phyloP scores from a whole-genome alignment of 2,329 filamentous ascomycete species.

The Didymella glomerata region DNA sequence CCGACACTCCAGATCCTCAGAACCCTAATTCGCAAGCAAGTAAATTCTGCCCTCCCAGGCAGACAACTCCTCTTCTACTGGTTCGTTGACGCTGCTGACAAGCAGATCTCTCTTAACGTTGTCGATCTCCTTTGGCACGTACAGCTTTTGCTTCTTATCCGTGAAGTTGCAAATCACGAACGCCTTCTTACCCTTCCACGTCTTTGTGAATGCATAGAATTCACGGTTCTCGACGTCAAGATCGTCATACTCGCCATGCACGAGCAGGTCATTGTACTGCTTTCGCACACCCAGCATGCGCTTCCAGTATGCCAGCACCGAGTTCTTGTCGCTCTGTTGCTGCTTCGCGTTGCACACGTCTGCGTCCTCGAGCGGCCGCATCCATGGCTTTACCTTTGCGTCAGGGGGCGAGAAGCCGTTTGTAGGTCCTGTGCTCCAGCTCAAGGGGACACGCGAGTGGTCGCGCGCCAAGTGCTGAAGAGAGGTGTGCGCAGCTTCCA shows the following conservation, averaged over 20 bases:
- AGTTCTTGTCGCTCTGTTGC: constrained; percentile 56
- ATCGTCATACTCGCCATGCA: constrained; percentile 67
- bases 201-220: constrained; percentile 63
- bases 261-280: constrained; percentile 65
- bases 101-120: constrained; percentile 43
- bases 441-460: constrained; percentile 73
- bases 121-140: constrained; percentile 42
- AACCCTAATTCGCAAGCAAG: constrained; percentile 23
- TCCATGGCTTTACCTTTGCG: constrained; percentile 63
- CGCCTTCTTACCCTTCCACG: constrained; percentile 40
- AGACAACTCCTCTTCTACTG: constrained; percentile 29
- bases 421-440: constrained; percentile 66
- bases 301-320: constrained; percentile 70
- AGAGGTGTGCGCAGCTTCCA: constrained; percentile 60
- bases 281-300: constrained; percentile 63
- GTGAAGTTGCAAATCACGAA: constrained; percentile 50
- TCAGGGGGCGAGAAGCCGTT: constrained; percentile 66
- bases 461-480: constrained; percentile 70
- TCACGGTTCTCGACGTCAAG: constrained; percentile 61
- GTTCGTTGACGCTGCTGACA: constrained; percentile 31
- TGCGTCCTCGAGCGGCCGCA: constrained; percentile 66
- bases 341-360: constrained; percentile 64
- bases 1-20: neutral
- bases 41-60: constrained; percentile 46
- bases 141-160: constrained; percentile 41